phyloP scores from a whole-genome alignment of 805 yeast species.

The Pichia rugopelliculosa region DNA sequence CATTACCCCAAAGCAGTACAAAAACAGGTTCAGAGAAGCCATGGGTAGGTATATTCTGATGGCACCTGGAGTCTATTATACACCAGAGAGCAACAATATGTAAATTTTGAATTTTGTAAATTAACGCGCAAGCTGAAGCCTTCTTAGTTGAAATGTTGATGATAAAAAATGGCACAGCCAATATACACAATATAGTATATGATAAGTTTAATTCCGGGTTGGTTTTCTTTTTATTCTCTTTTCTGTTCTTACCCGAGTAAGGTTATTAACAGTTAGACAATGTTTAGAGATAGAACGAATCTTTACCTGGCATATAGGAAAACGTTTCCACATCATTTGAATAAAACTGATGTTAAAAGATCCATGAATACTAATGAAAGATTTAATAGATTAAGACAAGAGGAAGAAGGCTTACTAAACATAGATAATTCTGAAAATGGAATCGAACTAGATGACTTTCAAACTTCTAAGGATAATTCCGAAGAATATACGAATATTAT shows the following conservation, averaged over 20 bases:
- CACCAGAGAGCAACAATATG: slow-evolving; percentile 20
- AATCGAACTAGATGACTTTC: slow-evolving; percentile 7
- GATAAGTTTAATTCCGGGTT: neutral
- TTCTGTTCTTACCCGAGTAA: no score
- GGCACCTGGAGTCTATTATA: slow-evolving; percentile 62
- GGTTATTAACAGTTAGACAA: slow-evolving; percentile 19
- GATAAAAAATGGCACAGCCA: no score
- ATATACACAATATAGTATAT: no score
- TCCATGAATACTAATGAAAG: slow-evolving; percentile 14
- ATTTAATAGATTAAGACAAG: slow-evolving; percentile 39
- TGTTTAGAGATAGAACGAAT: slow-evolving; percentile 95
- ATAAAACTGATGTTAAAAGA: slow-evolving; percentile 15
- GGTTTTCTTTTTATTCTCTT: neutral
- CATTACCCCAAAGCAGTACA: slow-evolving; percentile 93
- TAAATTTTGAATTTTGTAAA: no score
- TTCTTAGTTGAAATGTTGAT: no score
- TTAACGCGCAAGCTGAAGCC: no score
- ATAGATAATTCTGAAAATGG: slow-evolving; percentile 2
- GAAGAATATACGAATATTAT: slow-evolving; percentile 8
- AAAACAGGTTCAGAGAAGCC: slow-evolving; percentile 90
- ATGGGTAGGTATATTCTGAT: slow-evolving; percentile 93
- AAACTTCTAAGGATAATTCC: neutral
- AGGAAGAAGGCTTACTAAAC: slow-evolving; percentile 52
- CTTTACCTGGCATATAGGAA: slow-evolving; percentile 81
- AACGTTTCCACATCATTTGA: slow-evolving; percentile 65